Conservation (phyloP, 306 rosid genomes). For the Abrus pulchellus region DNA sequence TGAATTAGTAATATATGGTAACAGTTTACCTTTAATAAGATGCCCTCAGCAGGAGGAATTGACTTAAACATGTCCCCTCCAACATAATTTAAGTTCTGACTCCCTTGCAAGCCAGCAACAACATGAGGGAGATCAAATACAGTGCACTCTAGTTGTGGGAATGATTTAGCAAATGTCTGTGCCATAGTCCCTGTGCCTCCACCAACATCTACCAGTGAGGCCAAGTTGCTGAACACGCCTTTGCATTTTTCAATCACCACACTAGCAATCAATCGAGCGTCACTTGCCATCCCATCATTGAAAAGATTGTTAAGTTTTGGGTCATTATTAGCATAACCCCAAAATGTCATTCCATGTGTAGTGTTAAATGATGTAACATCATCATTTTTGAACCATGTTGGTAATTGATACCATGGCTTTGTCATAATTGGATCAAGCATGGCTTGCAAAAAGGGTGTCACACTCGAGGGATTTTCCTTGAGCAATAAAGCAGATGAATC, state of each 20-base stretch:
- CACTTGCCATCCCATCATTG: constrained; percentile 54
- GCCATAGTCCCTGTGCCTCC: constrained; percentile 46
- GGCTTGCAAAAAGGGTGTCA: neutral
- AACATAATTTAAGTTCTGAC: neutral
- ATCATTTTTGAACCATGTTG: constrained; percentile 49
- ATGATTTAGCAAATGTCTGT: constrained; percentile 30
- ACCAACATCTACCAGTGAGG: constrained; percentile 49
- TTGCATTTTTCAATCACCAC: constrained; percentile 29
- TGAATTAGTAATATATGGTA: neutral
- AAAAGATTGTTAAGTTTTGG: constrained; percentile 10
- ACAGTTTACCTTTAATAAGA: constrained; percentile 43
- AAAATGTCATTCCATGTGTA: constrained; percentile 41
- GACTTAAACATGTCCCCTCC: constrained; percentile 29
- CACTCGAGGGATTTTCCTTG: neutral
- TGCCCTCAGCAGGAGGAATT: constrained; percentile 28
- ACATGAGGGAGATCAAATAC: constrained; percentile 39
- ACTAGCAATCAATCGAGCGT: neutral
- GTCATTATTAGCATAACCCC: constrained; percentile 39
- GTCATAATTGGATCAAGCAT: constrained; percentile 42
- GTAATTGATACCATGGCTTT: constrained; percentile 37
- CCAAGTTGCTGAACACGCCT: constrained; percentile 2
- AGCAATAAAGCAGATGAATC: neutral
- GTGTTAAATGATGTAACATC: constrained; percentile 46
- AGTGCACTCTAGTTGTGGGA: neutral
- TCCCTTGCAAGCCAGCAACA: constrained; percentile 27